Evolutionary conservation across 306 rosid genomes (phyloP).

Genomic region (Prunus dulcis): DNA sequence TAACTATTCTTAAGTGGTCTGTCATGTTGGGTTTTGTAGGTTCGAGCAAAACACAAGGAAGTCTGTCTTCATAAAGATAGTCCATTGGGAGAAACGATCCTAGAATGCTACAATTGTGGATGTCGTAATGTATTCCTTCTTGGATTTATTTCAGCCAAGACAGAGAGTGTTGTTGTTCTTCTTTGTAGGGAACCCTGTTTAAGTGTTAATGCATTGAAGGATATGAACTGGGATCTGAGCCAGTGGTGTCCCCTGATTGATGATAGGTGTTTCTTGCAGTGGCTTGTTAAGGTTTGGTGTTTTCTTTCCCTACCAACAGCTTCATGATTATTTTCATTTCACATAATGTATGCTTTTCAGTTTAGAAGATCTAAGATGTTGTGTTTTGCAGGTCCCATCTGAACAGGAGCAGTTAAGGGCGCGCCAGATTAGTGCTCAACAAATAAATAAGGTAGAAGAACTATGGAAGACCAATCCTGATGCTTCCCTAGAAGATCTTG

Average conservation of each 20-base stretch:
- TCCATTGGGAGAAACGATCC: conserved; percentile 97
- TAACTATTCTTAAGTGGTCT: background rate
- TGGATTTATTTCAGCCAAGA: conserved; percentile 97
- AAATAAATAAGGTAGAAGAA: conserved; percentile 96
- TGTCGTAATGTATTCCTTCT: conserved; percentile 98
- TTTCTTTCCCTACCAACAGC: conserved; percentile 3
- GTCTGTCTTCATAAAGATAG: conserved; percentile 99
- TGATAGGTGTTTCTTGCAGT: conserved; percentile 98
- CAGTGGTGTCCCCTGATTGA: conserved; percentile 99
- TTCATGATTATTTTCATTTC: background rate
- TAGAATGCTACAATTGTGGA: conserved; percentile 98
- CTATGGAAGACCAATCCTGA: conserved; percentile 99
- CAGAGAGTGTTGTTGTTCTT: conserved; percentile 99
- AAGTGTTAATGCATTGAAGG: conserved; percentile 99
- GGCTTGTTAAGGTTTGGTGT: conserved; percentile 91
- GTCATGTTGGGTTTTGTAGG: conserved; percentile 49
- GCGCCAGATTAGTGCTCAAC: conserved; percentile 99
- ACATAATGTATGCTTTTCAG: background rate
- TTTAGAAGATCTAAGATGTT: conserved; percentile 12
- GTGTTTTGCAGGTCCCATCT: conserved; percentile 76
- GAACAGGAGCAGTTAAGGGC: conserved; percentile 99
- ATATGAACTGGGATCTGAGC: conserved; percentile 99
- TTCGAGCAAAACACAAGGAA: conserved; percentile 98
- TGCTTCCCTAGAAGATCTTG: conserved; percentile 98
- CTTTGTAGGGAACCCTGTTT: conserved; percentile 99